Percentiles rank a stretch among this genome's conserved stretches.
These are phyloP conservation scores for Aegle marmelos DNA, from an alignment of 345 rosid genomes.

Conservation along the genomic window DNA sequence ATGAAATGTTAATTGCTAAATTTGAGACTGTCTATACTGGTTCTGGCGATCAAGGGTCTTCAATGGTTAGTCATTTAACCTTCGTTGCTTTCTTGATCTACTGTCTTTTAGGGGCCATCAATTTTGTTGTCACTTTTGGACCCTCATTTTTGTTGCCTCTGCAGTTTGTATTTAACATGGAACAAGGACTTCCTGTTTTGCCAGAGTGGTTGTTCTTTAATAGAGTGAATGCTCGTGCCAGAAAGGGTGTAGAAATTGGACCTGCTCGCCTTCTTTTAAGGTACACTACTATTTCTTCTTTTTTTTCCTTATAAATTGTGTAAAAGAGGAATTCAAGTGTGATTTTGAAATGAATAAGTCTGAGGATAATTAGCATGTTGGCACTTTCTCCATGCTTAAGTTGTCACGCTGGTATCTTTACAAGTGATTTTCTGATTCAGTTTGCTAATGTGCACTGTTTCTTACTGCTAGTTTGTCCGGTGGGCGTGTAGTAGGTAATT, in stretches of 20 bases:
- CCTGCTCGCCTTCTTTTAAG: constrained; percentile 77
- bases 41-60: constrained; percentile 86
- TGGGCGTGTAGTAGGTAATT: constrained; percentile 90
- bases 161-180: constrained; percentile 87
- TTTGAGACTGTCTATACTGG: constrained; percentile 87
- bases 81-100: constrained; percentile 1
- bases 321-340: not conserved
- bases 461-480: constrained; percentile 65
- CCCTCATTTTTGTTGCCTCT: constrained; percentile 22
- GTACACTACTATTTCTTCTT: constrained; percentile 27
- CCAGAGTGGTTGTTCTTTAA: constrained; percentile 89
- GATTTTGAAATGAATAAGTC: not conserved
- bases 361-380: constrained; percentile 3
- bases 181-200: constrained; percentile 89
- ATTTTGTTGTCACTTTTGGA: constrained; percentile 14
- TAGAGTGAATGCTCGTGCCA: constrained; percentile 84
- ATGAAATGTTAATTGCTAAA: constrained; percentile 76
- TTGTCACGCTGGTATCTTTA: not conserved
- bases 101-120: constrained; percentile 10
- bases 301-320: not conserved
- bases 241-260: constrained; percentile 77
- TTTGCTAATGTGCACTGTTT: constrained; percentile 24
- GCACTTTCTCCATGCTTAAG: not conserved
- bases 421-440: constrained; percentile 5
- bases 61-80: constrained; percentile 63